These are phyloP conservation scores for Tolypocladium ophioglossoides DNA, from an alignment of 2,329 filamentous ascomycete species.

Conservation along the genomic window DNA sequence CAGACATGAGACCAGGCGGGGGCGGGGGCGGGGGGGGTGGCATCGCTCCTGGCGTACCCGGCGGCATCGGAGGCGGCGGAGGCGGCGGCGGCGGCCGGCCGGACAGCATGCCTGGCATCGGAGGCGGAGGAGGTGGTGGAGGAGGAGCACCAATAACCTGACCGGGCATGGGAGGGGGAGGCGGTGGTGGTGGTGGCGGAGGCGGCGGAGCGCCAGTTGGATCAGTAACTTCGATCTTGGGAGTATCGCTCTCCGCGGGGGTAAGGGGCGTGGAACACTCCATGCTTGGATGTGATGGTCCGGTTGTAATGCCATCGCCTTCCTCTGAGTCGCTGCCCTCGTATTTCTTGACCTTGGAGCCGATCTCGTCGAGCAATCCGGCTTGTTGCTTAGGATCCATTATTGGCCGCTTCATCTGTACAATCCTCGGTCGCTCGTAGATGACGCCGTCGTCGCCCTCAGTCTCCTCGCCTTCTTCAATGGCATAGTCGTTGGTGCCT, in stretches of 20 bases:
- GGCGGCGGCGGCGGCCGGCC: constrained; percentile 33
- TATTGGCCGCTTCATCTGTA: constrained; percentile 65
- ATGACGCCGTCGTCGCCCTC: constrained; percentile 48
- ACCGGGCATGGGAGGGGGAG: constrained; percentile 27
- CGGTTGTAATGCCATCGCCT: constrained; percentile 57
- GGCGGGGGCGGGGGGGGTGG: constrained; percentile 50
- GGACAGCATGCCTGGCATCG: constrained; percentile 25
- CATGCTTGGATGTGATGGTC: constrained; percentile 63
- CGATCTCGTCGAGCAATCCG: constrained; percentile 60
- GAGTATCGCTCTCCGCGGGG: constrained; percentile 48
- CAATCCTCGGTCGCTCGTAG: constrained; percentile 68
- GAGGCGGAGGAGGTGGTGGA: constrained; percentile 27
- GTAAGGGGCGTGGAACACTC: constrained; percentile 61
- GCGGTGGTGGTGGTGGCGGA: constrained; percentile 22
- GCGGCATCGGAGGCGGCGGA: constrained; percentile 27
- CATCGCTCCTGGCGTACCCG: constrained; percentile 18
- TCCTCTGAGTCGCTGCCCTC: constrained; percentile 66
- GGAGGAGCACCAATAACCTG: constrained; percentile 16
- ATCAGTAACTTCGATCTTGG: constrained; percentile 49
- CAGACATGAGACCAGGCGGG: constrained; percentile 58
- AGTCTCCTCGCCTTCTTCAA: constrained; percentile 40
- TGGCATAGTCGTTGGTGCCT: constrained; percentile 29
- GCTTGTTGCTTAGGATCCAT: constrained; percentile 54
- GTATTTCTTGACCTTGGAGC: constrained; percentile 61
- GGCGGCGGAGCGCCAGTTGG: constrained; percentile 23